Base-by-base conservation (phyloP, 2,329 filamentous ascomycete species). In the Lasiodiplodia gonubiensis region DNA sequence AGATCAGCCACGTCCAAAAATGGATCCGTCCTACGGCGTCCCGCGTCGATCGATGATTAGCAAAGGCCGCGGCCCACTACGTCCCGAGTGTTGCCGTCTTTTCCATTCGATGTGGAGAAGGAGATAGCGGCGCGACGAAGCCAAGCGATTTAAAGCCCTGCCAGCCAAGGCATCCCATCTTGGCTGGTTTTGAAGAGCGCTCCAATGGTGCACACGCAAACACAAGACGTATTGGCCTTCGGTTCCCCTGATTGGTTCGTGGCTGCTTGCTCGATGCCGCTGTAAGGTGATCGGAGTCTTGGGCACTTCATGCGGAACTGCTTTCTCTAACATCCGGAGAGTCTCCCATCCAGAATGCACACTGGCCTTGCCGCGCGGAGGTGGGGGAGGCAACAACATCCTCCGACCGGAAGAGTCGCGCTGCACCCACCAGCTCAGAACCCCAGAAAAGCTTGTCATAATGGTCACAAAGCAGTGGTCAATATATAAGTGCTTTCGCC, bases 291-390 rank as follows among this genome's bases (percentile, higher is more conserved):
- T 60, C 57, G 30, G 18, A 27, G n/a, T 39, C 54, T 57, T 57
- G 54, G 54, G 21, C 14, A 18, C 30, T 60, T 60, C 57, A 60
- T 60, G 57, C 57, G 57, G 18, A 5, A 8, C 27, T 10, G 14
- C 39, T 25, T 60, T 60, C 57, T 60, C 57, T 21, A 21, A 60
- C 25, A 60, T 18, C 57, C 39, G 57, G 39, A 8, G 12, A 11
- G 55, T 14, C 18, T 16, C 37, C 37, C 55, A n/a, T n/a, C 42
- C 55, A 39, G 55, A 39, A 23, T n/a, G 3, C 33, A 21, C 30
- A 23, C 14, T 27, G 49, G 21, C 49, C 14, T 37, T 30, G 35
- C 21, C 30, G 39, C 53, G 53, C 30, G 14, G 10, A 16, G 3
- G 14, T n/a, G 21, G 53, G 35, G 49, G 23, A 52, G 21, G 8